A percentile compares a stretch with the other conserved stretches of the same genome.
These are phyloP conservation scores for Perilla frutescens DNA, from an alignment of 257 asterid genomes.

Conservation along the genomic window DNA sequence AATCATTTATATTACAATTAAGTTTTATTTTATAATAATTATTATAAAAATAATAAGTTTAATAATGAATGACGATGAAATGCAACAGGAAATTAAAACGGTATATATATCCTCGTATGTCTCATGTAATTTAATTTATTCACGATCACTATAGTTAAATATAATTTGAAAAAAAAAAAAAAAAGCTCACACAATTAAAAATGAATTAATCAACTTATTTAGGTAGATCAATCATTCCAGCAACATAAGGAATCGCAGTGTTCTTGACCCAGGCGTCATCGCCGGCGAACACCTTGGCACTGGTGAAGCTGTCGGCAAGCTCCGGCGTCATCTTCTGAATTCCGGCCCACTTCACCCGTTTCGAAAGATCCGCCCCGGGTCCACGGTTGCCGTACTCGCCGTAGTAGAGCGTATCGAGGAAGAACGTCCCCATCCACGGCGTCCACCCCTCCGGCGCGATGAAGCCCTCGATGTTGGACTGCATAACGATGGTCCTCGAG, in stretches of 20 bases:
- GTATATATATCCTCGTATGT: too few relatives aligned
- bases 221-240: constrained; percentile 43
- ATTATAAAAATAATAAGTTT: too few relatives aligned
- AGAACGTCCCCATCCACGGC: constrained; percentile 72
- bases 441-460: constrained; percentile 76
- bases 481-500: constrained; percentile 75
- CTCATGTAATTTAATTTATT: too few relatives aligned
- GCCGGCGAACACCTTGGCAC: constrained; percentile 41
- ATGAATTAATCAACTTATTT: neutral
- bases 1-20: too few relatives aligned
- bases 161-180: too few relatives aligned
- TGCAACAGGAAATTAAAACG: too few relatives aligned
- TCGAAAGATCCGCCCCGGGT: constrained; percentile 48
- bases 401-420: constrained; percentile 57
- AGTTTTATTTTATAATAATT: too few relatives aligned
- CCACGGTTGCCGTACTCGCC: constrained; percentile 78
- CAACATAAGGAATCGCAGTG: constrained; percentile 55
- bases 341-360: constrained; percentile 77
- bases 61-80: too few relatives aligned
- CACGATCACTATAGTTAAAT: too few relatives aligned
- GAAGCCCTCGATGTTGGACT: constrained; percentile 52
- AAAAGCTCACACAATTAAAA: too few relatives aligned
- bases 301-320: constrained; percentile 59
- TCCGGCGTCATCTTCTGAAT: constrained; percentile 56
- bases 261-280: constrained; percentile 57